phyloP scores from a whole-genome alignment of 768 basidiomycete species.

The Brasilioporus rufonigricans region DNA sequence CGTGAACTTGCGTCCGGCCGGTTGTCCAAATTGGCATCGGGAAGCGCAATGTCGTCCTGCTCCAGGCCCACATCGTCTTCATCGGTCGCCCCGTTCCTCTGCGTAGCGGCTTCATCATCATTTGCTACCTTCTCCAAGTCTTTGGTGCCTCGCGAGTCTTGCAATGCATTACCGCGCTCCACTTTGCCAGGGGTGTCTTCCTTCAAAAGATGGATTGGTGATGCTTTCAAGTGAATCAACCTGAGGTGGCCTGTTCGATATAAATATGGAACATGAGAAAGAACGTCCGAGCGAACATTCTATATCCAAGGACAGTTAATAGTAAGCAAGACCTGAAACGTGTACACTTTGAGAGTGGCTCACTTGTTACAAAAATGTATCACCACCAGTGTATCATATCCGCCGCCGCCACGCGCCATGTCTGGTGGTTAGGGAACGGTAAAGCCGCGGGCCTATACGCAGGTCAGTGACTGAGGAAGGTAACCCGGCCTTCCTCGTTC shows the following conservation, averaged over 20 bases:
- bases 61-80: slow-evolving; percentile 6
- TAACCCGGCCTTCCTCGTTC: too few species aligned
- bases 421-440: too few species aligned
- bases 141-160: neutral
- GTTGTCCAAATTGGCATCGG: neutral
- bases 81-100: neutral
- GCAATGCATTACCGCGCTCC: neutral
- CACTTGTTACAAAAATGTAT: too few species aligned
- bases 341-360: too few species aligned
- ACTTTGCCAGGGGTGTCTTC: slow-evolving; percentile 22
- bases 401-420: neutral
- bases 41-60: slow-evolving; percentile 4
- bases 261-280: slow-evolving; percentile 1
- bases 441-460: too few species aligned
- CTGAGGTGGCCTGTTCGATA: neutral
- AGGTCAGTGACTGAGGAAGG: too few species aligned
- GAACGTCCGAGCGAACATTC: too few species aligned
- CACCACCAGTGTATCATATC: too few species aligned
- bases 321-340: too few species aligned
- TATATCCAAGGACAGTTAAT: too few species aligned
- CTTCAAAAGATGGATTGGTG: slow-evolving; percentile 7
- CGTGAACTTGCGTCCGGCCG: neutral
- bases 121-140: neutral
- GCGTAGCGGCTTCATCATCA: neutral
- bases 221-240: slow-evolving; percentile 15